These are phyloP conservation scores for Candida yuanshanica DNA, from an alignment of 805 yeast genomes.

Conservation along the genomic window DNA sequence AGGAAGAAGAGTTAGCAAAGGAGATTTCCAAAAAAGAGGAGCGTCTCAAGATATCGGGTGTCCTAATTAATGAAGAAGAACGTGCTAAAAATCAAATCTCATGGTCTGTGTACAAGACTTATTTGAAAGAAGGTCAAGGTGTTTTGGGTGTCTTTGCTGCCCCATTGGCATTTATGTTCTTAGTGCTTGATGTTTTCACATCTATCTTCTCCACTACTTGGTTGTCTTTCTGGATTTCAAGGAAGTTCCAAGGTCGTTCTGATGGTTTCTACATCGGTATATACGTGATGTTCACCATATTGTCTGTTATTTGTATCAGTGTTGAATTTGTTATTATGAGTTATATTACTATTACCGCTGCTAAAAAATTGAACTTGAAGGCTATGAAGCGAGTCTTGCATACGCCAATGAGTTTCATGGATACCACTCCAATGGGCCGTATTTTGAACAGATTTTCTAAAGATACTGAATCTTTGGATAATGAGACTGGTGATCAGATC, in stretches of 20 bases:
- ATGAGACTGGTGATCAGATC: slow-evolving; percentile 66
- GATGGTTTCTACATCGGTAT: slow-evolving; percentile 68
- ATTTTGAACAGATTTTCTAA: slow-evolving; percentile 80
- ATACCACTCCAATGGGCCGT: slow-evolving; percentile 84
- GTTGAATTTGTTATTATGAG: slow-evolving; percentile 41
- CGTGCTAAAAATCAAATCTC: slow-evolving; percentile 53
- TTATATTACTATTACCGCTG: slow-evolving; percentile 47
- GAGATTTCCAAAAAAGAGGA: slow-evolving; percentile 18
- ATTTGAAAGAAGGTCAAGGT: slow-evolving; percentile 53
- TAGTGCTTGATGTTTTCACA: slow-evolving; percentile 40
- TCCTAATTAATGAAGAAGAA: slow-evolving; percentile 45
- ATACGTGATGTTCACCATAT: slow-evolving; percentile 54
- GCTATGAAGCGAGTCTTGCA: slow-evolving; percentile 59
- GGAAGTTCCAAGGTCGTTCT: slow-evolving; percentile 41
- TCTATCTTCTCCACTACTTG: slow-evolving; percentile 63
- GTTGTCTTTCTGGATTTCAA: slow-evolving; percentile 77
- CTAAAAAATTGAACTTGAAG: slow-evolving; percentile 51
- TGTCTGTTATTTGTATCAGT: slow-evolving; percentile 39
- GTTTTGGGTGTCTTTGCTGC: slow-evolving; percentile 28
- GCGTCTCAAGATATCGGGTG: slow-evolving; percentile 26
- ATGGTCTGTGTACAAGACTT: slow-evolving; percentile 42
- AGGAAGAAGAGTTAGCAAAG: slow-evolving; percentile 17
- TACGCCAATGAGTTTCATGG: slow-evolving; percentile 80
- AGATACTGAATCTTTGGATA: slow-evolving; percentile 79
- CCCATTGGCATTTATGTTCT: slow-evolving; percentile 23